Base-by-base conservation (phyloP, 2,329 filamentous ascomycete species). In the Zymoseptoria tritici region DNA sequence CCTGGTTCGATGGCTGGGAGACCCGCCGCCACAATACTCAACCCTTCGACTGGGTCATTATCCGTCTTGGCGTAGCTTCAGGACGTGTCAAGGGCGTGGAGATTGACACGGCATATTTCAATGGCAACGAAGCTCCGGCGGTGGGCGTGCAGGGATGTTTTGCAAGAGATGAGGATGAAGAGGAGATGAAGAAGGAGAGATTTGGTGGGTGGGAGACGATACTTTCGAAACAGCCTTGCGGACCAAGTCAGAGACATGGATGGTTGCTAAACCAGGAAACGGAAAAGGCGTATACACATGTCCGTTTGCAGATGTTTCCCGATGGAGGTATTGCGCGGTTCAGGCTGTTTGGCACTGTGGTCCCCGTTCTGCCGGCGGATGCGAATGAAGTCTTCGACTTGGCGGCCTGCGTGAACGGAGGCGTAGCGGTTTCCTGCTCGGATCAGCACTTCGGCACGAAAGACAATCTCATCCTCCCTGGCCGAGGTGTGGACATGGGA, bases 381-480 rank as follows among this genome's bases (percentile, higher is more conserved):
- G 76, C 79, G 24, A 79, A 83, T 6, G 85, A 83, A 60, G 78
- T 90, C 20, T 84, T 93, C 64, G 90, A 93, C 72, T 82, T 93
- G 9, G 88, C 87, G 1, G 88, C 89, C 3, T 88, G 88, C 0
- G 85, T 89, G 68, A 92, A 91, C 73, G 90, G 90, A 50, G 90
- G 85, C 36, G 83, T 92, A 24, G 89, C 88, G 46, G 78, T 90
- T 8, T 81, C 83, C 1, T 92, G 89, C 78, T 90, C 85, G 62
- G 89, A 94, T 74, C 86, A 94, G 76, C 90, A 94, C 75, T 95
- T 92, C 69, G 89, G 90, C 61, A 88, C 85, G 46, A 91, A 88
- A 72, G 85, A 89, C 71, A 92, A 93, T 75, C 78, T 93, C 36
- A 81, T 92, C n/a, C 79, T 92, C 3, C 89, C 89, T 0, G 89